These are phyloP conservation scores for Ceratocystis alfenasii DNA, from an alignment of 2,329 filamentous ascomycete genomes.

Conservation along the genomic window DNA sequence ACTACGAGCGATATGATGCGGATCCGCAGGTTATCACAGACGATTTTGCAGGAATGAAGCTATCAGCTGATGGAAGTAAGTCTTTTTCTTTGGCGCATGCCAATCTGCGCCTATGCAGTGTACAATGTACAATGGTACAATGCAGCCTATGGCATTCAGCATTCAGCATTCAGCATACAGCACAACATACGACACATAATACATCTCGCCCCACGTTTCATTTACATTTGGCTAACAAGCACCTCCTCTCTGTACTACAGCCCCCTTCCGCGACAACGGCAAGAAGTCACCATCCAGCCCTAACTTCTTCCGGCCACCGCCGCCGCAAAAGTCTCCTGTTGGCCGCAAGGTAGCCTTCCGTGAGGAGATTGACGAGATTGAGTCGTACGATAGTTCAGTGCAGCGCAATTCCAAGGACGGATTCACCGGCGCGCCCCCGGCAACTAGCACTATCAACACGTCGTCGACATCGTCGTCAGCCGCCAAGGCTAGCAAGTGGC, in stretches of 20 bases:
- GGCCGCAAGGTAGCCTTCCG: constrained; percentile 46
- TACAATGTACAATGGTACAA: too few species aligned
- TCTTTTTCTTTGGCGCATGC: constrained; percentile 20
- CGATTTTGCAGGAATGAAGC: constrained; percentile 66
- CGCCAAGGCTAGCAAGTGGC: constrained; percentile 84
- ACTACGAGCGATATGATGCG: constrained; percentile 86
- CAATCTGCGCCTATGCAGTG: neutral
- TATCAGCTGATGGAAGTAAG: constrained; percentile 52
- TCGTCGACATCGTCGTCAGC: constrained; percentile 30
- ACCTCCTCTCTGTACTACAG: constrained; percentile 28
- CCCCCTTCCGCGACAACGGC: constrained; percentile 38
- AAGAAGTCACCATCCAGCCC: constrained; percentile 58
- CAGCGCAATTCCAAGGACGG: constrained; percentile 42
- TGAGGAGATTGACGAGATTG: constrained; percentile 62
- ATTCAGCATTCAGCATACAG: too few species aligned
- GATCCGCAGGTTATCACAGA: constrained; percentile 83
- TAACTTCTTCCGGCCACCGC: constrained; percentile 58
- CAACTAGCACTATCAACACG: constrained; percentile 22
- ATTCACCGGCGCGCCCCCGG: constrained; percentile 11
- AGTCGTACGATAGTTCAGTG: constrained; percentile 54
- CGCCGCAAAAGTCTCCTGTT: constrained; percentile 41
- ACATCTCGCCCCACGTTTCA: neutral
- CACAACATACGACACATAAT: neutral
- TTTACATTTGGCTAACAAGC: constrained; percentile 26
- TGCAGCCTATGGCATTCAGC: too few species aligned